Evolutionary conservation across 73 alveolate species (phyloP), one percentile per base, ranked within the genome.

Genomic region (Paramecium caudatum): DNA sequence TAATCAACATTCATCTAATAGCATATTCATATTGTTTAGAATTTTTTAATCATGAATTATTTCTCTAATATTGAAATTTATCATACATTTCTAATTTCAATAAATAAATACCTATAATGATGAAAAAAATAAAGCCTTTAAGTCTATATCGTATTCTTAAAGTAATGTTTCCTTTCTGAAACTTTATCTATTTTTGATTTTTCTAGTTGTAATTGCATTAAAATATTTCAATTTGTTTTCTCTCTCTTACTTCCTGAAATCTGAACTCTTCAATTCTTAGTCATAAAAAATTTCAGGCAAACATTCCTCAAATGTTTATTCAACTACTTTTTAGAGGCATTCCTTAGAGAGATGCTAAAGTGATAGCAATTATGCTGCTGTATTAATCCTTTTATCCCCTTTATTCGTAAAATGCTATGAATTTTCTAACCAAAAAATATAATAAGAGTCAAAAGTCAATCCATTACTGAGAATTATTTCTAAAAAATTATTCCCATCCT

Each of bases 381-480:
- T 55, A 21, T 55, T 55, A 27, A 55, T 10, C 12, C 30, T 55
- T 55, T 55, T 55, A 2, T 55, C 7, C 30, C 23, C 80, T 27
- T 55, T 55, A 55, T 55, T 55, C 9, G n/a, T 23, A 12, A 55
- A 27, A 23, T 55, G 23, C 19, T 27, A 27, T 19, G 80, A 55
- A 55, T 55, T 55, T 23, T 55, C 80, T 55, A 27, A 23, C 80
- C 80, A 19, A 27, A 27, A 55, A 55, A 55, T 55, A 23, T 27
- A 55, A 5, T 55, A 55, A 27, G 9, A 55, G 30, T 55, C 46
- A 19, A 27, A 1, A 23, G 23, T 21, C 12, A 0, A 3, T 0
- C 9, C 9, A 4, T 55, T 55, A 10, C n/a, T 1, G 23, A 10
- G 8, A 23, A 55, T 1, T 23, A 55, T 4, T 55, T 55, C 80